phyloP scores from a whole-genome alignment of 129 eudicot species.

The Arctium minus region DNA sequence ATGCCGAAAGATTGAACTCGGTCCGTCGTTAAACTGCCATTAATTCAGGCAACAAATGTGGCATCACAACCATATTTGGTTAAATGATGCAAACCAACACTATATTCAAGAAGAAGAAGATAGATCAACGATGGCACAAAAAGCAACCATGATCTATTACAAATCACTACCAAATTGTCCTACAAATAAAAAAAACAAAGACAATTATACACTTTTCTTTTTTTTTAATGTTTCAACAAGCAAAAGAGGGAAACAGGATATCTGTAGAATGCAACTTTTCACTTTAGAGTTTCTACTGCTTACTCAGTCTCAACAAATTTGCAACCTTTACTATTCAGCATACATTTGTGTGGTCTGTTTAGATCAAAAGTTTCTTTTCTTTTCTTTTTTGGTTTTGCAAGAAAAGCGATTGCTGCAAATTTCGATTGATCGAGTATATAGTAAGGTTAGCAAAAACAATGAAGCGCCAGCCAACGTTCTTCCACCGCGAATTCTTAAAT shows the following conservation, averaged over 20 bases:
- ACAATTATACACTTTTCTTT: constrained; percentile 21
- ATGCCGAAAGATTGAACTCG: background rate
- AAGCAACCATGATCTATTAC: constrained; percentile 37
- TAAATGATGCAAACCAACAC: constrained; percentile 27
- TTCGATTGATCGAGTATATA: constrained; percentile 13
- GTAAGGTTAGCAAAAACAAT: constrained; percentile 35
- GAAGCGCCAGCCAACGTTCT: background rate
- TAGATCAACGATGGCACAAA: constrained; percentile 33
- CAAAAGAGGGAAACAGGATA: constrained; percentile 13
- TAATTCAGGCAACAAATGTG: constrained; percentile 17
- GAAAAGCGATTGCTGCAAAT: constrained; percentile 7
- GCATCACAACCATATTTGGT: constrained; percentile 29
- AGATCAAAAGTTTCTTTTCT: background rate
- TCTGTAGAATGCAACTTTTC: constrained; percentile 27
- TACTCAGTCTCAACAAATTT: constrained; percentile 18
- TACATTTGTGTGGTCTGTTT: background rate
- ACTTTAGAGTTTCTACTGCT: constrained; percentile 20
- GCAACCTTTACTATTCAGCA: constrained; percentile 28
- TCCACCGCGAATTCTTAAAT: constrained; percentile 23
- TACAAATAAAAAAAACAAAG: constrained; percentile 24
- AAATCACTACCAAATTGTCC: constrained; percentile 32
- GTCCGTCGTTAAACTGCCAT: constrained; percentile 7
- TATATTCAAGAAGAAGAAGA: constrained; percentile 22
- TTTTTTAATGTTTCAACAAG: constrained; percentile 17
- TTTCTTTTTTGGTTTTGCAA: background rate